Evolutionary conservation across 2,329 filamentous ascomycete genomes (phyloP), one percentile per base, ranked within the genome.

Genomic region (Ustulina deusta): DNA sequence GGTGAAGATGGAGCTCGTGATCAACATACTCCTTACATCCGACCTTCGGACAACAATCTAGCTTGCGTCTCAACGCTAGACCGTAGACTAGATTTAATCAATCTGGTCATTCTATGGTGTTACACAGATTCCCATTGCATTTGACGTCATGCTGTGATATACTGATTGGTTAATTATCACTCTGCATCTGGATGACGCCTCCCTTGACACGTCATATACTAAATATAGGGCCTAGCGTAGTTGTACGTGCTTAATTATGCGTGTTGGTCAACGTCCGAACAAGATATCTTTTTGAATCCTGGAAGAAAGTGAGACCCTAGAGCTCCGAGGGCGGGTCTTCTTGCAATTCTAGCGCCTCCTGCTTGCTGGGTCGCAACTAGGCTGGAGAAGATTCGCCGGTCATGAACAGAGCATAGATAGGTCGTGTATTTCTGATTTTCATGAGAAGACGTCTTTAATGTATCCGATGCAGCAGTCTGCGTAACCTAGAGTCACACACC

Each of bases 131-230:
- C 36, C 29, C 49, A 34, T 27, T 27, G 22, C 34, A 2, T 42
- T 27, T 22, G 46, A 51, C 36, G 22, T 27, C 36, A 42, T 40
- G 52, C 11, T 29, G 34, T 15, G 42, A 15, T 7, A 6, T 9
- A 29, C 3, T 29, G 34, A 42, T 56, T 42, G 52, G 52, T n/a
- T 56, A 27, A 38, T 42, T 1, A 20, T 42, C 32, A 27, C 7
- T 42, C 9, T 27, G 15, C 13, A 29, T 56, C 36, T 42, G 15
- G 10, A 36, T 56, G 38, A 27, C 29, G 20, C 25, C 20, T 40
- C 52, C 36, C 36, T 56, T 42, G 52, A 42, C 36, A 42, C 52
- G 52, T 25, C 52, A 42, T 10, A n/a, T 9, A 25, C 1, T n/a
- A 27, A 17, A 6, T 6, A 17, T 27, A 40, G 20, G 20, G 13